A percentile compares a stretch with the other conserved stretches of the same genome.
phyloP scores from a whole-genome alignment of 2,329 filamentous ascomycete species.

The Alternaria sp. region DNA sequence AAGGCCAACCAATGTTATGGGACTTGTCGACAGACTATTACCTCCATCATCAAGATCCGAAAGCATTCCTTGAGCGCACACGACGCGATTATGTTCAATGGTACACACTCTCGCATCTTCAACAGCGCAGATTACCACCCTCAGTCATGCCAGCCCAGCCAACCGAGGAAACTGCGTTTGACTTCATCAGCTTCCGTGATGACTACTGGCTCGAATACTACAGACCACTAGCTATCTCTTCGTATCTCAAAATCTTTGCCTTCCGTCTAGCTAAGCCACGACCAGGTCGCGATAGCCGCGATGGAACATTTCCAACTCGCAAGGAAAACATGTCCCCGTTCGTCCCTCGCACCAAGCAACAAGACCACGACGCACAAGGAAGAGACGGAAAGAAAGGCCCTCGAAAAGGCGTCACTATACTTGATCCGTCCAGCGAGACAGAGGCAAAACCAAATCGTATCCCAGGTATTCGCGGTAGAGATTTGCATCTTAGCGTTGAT shows the following conservation, averaged over 20 bases:
- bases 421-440: conserved; percentile 64
- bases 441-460: conserved; percentile 32
- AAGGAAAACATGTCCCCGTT: conserved; percentile 90
- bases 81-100: conserved; percentile 83
- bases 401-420: conserved; percentile 74
- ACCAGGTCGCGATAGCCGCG: conserved; percentile 80
- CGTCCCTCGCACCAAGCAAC: conserved; percentile 67
- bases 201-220: conserved; percentile 99
- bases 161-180: conserved; percentile 25
- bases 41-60: conserved; percentile 87
- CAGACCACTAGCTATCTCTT: conserved; percentile 84
- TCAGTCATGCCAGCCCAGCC: conserved; percentile 52
- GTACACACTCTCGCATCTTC: conserved; percentile 79
- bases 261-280: conserved; percentile 85
- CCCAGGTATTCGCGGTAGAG: conserved; percentile 28
- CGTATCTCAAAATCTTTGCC: conserved; percentile 89
- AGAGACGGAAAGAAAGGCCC: conserved; percentile 69
- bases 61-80: conserved; percentile 70
- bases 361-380: conserved; percentile 58
- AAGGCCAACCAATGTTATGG: conserved; percentile 95
- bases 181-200: conserved; percentile 71
- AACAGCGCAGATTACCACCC: conserved; percentile 67
- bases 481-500: conserved; percentile 37
- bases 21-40: conserved; percentile 95
- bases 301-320: conserved; percentile 75